These are phyloP conservation scores for Daldinia vernicosa DNA, from an alignment of 495 filamentous ascomycete genomes.

Conservation along the genomic window DNA sequence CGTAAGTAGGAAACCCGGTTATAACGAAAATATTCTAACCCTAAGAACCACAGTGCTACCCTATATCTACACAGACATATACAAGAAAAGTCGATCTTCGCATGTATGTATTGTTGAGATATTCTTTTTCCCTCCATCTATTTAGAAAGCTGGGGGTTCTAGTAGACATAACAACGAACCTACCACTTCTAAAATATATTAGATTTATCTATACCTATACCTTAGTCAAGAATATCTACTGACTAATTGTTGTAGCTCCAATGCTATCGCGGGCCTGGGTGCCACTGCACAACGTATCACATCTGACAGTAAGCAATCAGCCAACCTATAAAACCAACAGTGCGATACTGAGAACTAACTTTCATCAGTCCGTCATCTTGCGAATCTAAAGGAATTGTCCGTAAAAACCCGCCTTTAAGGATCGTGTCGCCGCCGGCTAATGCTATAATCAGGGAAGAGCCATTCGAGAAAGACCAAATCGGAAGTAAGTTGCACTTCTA, in stretches of 20 bases:
- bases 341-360: constrained; percentile 48
- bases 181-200: background rate
- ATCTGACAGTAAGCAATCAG: constrained; percentile 23
- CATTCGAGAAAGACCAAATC: constrained; percentile 84
- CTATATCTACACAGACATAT: constrained; percentile 51
- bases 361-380: constrained; percentile 71
- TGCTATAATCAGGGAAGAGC: constrained; percentile 75
- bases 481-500: constrained; percentile 44
- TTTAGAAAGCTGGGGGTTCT: background rate
- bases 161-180: background rate
- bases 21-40: background rate
- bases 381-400: constrained; percentile 55
- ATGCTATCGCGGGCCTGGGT: constrained; percentile 83
- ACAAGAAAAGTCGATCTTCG: constrained; percentile 86
- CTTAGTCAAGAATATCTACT: background rate
- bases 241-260: constrained; percentile 51
- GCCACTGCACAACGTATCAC: constrained; percentile 78
- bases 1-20: background rate
- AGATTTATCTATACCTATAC: background rate
- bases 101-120: constrained; percentile 49
- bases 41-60: constrained; percentile 56
- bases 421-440: background rate
- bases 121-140: background rate
- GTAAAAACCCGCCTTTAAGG: background rate
- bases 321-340: background rate